Evolutionary conservation across 2,329 filamentous ascomycete species (phyloP).

Genomic region (Alternaria arborescens): DNA sequence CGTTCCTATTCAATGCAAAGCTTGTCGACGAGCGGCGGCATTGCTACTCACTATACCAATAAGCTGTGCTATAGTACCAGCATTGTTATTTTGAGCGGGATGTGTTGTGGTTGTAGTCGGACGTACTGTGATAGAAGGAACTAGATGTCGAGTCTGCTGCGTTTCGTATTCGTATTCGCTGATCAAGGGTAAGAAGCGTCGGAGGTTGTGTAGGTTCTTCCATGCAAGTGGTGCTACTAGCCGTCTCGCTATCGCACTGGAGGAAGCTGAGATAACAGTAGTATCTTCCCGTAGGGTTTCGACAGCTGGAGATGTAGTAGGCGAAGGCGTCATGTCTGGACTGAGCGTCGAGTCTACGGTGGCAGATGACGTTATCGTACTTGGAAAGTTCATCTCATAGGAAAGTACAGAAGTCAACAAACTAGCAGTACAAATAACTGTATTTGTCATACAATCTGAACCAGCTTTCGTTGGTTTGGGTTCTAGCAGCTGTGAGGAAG

Average conservation of each 20-base stretch:
- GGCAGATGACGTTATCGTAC: not conserved
- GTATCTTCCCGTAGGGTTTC: not conserved
- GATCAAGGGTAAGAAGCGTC: not conserved
- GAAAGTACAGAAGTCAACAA: not conserved
- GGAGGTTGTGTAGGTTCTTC: not conserved
- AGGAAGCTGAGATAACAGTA: not conserved
- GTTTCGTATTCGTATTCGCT: not conserved
- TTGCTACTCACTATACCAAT: not conserved
- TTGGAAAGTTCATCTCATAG: not conserved
- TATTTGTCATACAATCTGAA: not conserved
- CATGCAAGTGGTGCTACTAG: not conserved
- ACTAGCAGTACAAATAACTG: not conserved
- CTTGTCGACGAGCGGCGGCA: not conserved
- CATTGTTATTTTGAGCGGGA: rapidly evolving
- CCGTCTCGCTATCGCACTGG: not conserved
- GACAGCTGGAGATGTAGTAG: not conserved
- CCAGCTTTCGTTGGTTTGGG: not conserved
- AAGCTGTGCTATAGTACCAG: not conserved
- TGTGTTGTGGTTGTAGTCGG: not conserved
- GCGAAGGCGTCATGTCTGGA: not conserved
- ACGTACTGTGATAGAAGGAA: not conserved
- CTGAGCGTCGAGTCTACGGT: not conserved
- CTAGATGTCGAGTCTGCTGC: not conserved
- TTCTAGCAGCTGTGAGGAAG: not conserved
- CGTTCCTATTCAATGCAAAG: not conserved